Conservation (phyloP, 2,329 filamentous ascomycete genomes). For the Penicillium rolfsii region DNA sequence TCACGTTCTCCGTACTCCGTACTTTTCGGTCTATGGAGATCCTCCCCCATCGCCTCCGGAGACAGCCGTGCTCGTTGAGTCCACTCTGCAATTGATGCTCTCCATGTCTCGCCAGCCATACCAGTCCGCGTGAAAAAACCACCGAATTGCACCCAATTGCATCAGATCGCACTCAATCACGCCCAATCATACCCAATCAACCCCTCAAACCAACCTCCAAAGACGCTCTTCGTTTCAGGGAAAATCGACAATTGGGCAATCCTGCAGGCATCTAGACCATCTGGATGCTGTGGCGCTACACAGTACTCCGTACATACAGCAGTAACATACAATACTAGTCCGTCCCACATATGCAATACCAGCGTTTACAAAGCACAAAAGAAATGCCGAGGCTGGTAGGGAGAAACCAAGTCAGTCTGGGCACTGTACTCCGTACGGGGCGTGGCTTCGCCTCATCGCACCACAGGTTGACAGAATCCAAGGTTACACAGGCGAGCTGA, state of each 20-base stretch:
- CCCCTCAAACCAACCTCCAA: not conserved
- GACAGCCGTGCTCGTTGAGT: not conserved
- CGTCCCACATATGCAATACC: slow-evolving; percentile 2
- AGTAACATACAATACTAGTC: no score
- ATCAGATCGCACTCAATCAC: not conserved
- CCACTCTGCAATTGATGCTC: not conserved
- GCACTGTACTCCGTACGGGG: not conserved
- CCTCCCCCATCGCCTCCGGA: not conserved
- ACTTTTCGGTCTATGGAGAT: not conserved
- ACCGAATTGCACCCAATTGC: not conserved
- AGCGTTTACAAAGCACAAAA: not conserved
- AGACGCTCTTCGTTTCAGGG: not conserved
- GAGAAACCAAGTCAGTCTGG: not conserved
- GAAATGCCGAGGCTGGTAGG: slow-evolving; percentile 15
- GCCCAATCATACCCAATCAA: not conserved
- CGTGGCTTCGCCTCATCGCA: not conserved
- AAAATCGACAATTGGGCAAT: not conserved
- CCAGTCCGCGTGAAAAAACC: not conserved
- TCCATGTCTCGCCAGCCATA: not conserved
- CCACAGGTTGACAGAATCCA: not conserved
- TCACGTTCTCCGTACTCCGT: slow-evolving; percentile 1
- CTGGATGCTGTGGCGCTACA: not conserved
- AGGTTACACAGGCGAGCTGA: slow-evolving; percentile 5
- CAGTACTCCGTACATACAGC: no score
- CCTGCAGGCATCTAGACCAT: slow-evolving; percentile 7